A percentile compares a stretch with the other conserved stretches of the same genome.
Conservation (phyloP, 768 basidiomycete genomes). For the Lactifluus echinatus region DNA sequence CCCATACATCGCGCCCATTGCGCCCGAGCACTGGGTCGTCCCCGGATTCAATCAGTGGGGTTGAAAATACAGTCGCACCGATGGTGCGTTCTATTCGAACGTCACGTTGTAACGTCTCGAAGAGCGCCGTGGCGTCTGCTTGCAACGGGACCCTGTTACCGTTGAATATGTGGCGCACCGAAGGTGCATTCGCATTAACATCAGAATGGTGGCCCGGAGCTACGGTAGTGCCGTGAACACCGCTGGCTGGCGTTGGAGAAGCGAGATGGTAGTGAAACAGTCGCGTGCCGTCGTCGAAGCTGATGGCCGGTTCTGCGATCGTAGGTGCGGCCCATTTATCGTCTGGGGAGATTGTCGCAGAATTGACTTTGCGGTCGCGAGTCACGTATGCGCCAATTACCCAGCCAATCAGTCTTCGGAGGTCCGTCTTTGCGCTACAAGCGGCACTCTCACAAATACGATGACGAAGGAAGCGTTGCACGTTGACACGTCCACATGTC, state of each 20-base stretch:
- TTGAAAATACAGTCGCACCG: not conserved
- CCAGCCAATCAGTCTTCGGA: slow-evolving; percentile 6
- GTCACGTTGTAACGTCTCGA: slow-evolving; percentile 16
- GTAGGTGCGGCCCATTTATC: slow-evolving; percentile 5
- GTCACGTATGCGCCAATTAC: slow-evolving; percentile 6
- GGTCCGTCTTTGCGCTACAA: not conserved
- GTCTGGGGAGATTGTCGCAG: slow-evolving; percentile 12
- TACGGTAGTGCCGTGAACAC: not conserved
- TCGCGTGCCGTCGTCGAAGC: slow-evolving; percentile 7
- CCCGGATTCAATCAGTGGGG: not conserved
- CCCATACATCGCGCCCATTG: slow-evolving; percentile 4
- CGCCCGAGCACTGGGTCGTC: not conserved
- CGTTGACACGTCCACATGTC: slow-evolving; percentile 16
- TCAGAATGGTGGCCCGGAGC: not conserved
- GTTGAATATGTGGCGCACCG: slow-evolving; percentile 18
- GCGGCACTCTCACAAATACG: slow-evolving; percentile 4
- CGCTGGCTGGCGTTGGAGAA: not conserved
- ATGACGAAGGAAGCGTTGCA: slow-evolving; percentile 18
- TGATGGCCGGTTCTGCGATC: not conserved
- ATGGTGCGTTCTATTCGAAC: slow-evolving; percentile 13
- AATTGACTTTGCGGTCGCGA: slow-evolving; percentile 8
- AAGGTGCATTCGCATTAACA: not conserved
- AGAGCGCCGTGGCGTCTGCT: slow-evolving; percentile 8
- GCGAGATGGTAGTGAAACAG: slow-evolving; percentile 7
- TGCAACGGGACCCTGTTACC: slow-evolving; percentile 8